phyloP scores from a whole-genome alignment of 495 filamentous ascomycete species.

The Pyronema omphalodes region DNA sequence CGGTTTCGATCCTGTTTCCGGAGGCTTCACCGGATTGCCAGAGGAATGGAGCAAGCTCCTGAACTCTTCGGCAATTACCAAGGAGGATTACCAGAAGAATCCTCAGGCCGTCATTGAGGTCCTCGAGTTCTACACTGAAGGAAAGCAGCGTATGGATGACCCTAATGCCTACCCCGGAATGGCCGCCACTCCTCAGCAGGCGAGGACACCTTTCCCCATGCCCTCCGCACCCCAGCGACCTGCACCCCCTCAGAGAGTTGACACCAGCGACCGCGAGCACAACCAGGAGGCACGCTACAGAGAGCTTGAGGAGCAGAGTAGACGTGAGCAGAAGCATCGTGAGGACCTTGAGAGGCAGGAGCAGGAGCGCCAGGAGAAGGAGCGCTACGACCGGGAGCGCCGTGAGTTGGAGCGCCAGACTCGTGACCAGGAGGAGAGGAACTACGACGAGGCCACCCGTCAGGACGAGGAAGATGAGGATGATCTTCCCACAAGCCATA shows the following conservation, averaged over 20 bases:
- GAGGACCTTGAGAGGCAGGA: conserved; percentile 21
- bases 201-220: conserved; percentile 22
- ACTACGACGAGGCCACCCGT: conserved; percentile 8
- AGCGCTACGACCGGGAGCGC: conserved; percentile 35
- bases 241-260: conserved; percentile 60
- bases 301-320: conserved; percentile 32
- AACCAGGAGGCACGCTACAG: conserved; percentile 34
- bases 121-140: conserved; percentile 87
- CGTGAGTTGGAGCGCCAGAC: conserved; percentile 34
- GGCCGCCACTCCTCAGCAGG: conserved; percentile 44
- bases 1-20: conserved; percentile 84
- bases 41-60: conserved; percentile 92
- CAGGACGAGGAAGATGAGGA: conserved; percentile 18
- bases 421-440: conserved; percentile 20
- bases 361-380: conserved; percentile 24
- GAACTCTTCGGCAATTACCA: conserved; percentile 87
- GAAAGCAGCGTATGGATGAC: conserved; percentile 36
- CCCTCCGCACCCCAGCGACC: conserved; percentile 29
- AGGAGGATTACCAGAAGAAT: conserved; percentile 93
- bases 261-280: conserved; percentile 32
- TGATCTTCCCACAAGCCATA: conserved; percentile 18
- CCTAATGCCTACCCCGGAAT: conserved; percentile 56
- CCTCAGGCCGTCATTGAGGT: conserved; percentile 97
- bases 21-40: conserved; percentile 81
- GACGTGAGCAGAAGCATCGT: conserved; percentile 20